phyloP scores from a whole-genome alignment of 768 basidiomycete species.

The Strobilomyces echinocephalus region DNA sequence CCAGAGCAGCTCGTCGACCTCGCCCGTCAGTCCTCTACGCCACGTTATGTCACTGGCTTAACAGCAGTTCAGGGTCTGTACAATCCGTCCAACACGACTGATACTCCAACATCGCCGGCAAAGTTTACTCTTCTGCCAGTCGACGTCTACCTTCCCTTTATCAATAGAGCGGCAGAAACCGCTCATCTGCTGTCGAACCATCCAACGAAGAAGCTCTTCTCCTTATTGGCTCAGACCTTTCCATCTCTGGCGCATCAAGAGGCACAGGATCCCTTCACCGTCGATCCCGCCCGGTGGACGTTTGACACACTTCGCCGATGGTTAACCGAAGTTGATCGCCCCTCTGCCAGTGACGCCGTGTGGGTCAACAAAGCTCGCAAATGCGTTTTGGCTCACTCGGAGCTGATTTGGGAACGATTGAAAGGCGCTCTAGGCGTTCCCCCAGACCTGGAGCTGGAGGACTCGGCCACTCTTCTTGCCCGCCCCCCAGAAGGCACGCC shows the following conservation, averaged over 20 bases:
- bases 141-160: constrained; percentile 79
- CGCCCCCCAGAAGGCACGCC: background rate
- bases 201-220: constrained; percentile 67
- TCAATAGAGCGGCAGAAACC: constrained; percentile 79
- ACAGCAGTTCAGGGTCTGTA: background rate
- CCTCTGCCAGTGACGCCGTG: constrained; percentile 57
- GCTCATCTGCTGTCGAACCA: constrained; percentile 56
- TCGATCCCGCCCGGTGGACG: constrained; percentile 67
- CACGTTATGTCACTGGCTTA: constrained; percentile 21
- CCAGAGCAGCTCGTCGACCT: constrained; percentile 75
- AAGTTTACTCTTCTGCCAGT: constrained; percentile 73
- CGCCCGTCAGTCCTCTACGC: constrained; percentile 56
- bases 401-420: constrained; percentile 88
- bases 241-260: constrained; percentile 31
- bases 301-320: constrained; percentile 66
- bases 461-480: constrained; percentile 12
- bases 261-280: constrained; percentile 33
- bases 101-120: constrained; percentile 32
- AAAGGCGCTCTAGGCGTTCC: constrained; percentile 87
- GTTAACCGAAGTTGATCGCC: constrained; percentile 60
- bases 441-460: constrained; percentile 71
- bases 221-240: constrained; percentile 70
- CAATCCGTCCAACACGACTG: constrained; percentile 3
- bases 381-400: constrained; percentile 72
- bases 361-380: constrained; percentile 74